Conservation (phyloP, 192 early-diverging fungal genomes). For the Podila epigama region DNA sequence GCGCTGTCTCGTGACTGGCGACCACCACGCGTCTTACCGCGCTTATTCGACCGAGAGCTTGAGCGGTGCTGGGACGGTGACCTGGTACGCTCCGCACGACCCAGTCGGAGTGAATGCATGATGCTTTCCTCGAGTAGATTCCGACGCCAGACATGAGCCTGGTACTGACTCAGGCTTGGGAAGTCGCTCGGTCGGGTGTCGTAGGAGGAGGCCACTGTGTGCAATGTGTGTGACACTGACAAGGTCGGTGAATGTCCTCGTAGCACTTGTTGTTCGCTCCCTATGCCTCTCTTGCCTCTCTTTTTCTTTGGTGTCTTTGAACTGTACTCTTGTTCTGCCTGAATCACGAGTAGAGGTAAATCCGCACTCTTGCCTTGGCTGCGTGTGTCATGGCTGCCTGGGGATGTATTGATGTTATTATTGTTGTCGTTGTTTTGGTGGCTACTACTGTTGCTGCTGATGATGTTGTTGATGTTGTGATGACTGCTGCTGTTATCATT, state of each 20-base stretch:
- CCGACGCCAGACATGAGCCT: slow-evolving; percentile 13
- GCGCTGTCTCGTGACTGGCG: slow-evolving; percentile 5
- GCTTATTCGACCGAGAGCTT: slow-evolving; percentile 21
- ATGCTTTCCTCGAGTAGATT: slow-evolving; percentile 18
- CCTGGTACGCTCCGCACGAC: background rate
- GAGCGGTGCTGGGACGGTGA: background rate
- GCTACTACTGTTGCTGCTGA: slow-evolving; percentile 13
- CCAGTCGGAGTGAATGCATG: slow-evolving; percentile 17
- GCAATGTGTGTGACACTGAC: background rate
- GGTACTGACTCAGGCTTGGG: background rate
- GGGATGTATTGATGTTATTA: background rate
- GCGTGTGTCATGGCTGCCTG: no score
- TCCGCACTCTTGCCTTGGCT: background rate
- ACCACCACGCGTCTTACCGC: background rate
- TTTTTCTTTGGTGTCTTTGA: background rate
- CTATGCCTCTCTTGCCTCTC: background rate
- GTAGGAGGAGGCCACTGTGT: slow-evolving; percentile 9
- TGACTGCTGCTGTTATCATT: background rate
- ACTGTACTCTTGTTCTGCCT: background rate
- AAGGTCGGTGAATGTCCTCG: slow-evolving; percentile 14
- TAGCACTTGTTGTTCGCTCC: slow-evolving; percentile 11
- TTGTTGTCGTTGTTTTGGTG: slow-evolving; percentile 2
- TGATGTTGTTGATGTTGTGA: no score
- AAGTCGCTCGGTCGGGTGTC: slow-evolving; percentile 1
- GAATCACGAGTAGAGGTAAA: background rate